Conservation (phyloP, 805 yeast species). For the Zygotorulaspora danielsina region DNA sequence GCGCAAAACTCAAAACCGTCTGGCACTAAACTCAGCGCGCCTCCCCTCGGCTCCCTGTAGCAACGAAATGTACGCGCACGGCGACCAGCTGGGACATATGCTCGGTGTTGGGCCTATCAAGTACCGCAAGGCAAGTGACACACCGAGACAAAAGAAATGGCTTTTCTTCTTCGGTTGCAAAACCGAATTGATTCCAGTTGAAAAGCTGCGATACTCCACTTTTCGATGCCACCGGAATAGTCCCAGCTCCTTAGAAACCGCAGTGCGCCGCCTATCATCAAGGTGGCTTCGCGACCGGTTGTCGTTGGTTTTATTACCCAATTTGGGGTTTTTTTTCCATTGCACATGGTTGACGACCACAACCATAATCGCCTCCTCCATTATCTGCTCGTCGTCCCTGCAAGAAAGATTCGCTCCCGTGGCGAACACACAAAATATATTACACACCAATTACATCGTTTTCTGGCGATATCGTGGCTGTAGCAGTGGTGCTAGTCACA, state of each 20-base stretch:
- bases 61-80: background rate
- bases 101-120: background rate
- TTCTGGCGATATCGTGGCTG: too few relatives aligned
- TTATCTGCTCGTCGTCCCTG: too few relatives aligned
- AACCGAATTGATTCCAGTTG: too few relatives aligned
- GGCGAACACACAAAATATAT: too few relatives aligned
- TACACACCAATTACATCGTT: too few relatives aligned
- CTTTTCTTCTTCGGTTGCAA: background rate
- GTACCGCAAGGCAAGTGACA: background rate
- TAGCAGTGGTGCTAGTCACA: background rate
- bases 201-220: background rate
- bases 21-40: too few relatives aligned
- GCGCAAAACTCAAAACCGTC: too few relatives aligned
- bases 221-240: conserved; percentile 1
- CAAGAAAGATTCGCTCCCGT: too few relatives aligned
- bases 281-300: conserved; percentile 2
- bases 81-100: conserved; percentile 1
- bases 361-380: too few relatives aligned
- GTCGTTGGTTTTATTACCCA: background rate
- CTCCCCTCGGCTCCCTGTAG: too few relatives aligned
- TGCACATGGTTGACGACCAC: too few relatives aligned
- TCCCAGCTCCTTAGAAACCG: background rate
- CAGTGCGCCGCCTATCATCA: background rate
- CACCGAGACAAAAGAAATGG: background rate
- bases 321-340: too few relatives aligned